Conservation (phyloP, 306 rosid species). For the Hippophae gyantsensis region DNA sequence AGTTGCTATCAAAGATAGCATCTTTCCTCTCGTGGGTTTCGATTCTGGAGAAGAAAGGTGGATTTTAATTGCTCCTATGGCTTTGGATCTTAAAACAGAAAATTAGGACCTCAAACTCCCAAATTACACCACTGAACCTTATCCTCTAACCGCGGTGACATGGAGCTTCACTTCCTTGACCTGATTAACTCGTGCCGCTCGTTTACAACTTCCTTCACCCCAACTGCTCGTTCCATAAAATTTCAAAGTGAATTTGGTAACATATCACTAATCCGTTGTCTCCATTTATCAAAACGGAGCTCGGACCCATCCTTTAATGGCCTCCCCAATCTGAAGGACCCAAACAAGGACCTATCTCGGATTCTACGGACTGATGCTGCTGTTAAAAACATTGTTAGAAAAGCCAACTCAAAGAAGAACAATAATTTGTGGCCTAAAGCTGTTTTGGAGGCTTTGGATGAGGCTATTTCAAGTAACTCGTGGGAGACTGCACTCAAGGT, state of each 20-base stretch:
- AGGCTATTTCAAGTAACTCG: constrained; percentile 43
- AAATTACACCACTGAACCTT: neutral
- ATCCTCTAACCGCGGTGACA: neutral
- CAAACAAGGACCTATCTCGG: constrained; percentile 59
- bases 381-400: constrained; percentile 47
- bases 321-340: constrained; percentile 44
- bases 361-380: constrained; percentile 85
- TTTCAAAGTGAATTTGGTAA: constrained; percentile 4
- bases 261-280: constrained; percentile 14
- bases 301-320: constrained; percentile 25
- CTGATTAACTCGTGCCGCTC: constrained; percentile 15
- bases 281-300: constrained; percentile 35
- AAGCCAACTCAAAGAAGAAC: constrained; percentile 55
- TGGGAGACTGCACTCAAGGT: constrained; percentile 71
- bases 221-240: constrained; percentile 22
- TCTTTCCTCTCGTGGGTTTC: too few relatives aligned
- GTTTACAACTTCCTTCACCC: constrained; percentile 14
- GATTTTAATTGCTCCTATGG: too few relatives aligned
- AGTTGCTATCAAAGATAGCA: too few relatives aligned
- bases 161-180: constrained; percentile 19
- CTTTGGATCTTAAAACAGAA: too few relatives aligned
- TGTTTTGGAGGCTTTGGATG: constrained; percentile 71
- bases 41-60: too few relatives aligned
- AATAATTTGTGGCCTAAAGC: constrained; percentile 71
- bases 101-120: too few relatives aligned